Percentiles rank a stretch among this genome's conserved stretches.
These are phyloP conservation scores for Ustilago nuda DNA, from an alignment of 1,284 basidiomycete genomes.

Conservation along the genomic window DNA sequence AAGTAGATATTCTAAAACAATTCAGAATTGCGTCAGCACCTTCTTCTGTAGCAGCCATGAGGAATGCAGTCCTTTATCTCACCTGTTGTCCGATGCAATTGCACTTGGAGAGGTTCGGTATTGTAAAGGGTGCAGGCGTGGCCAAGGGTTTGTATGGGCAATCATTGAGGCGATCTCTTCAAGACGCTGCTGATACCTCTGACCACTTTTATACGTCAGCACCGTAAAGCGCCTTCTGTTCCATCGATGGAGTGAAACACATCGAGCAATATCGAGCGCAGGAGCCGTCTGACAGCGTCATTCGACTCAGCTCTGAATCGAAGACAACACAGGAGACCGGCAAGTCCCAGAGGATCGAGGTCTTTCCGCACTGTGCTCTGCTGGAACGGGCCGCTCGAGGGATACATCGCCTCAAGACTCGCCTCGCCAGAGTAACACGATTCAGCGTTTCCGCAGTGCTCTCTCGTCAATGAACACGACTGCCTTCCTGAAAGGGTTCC, in stretches of 20 bases:
- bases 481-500: neutral
- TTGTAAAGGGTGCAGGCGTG: too few relatives aligned
- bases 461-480: neutral
- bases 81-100: too few relatives aligned
- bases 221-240: too few relatives aligned
- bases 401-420: neutral
- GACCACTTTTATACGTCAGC: too few relatives aligned
- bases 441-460: neutral
- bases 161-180: neutral
- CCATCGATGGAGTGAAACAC: neutral
- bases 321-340: conserved; percentile 2
- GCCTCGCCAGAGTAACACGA: neutral
- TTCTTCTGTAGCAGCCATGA: too few relatives aligned
- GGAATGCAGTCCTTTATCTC: too few relatives aligned
- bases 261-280: neutral
- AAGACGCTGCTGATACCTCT: neutral
- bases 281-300: neutral
- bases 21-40: too few relatives aligned
- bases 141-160: too few relatives aligned
- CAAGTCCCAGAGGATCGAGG: neutral
- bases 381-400: neutral
- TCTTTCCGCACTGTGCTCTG: conserved; percentile 18
- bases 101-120: too few relatives aligned
- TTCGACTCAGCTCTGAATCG: conserved; percentile 18
- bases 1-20: too few relatives aligned